These are phyloP conservation scores for Spathaspora girioi DNA, from an alignment of 805 yeast genomes.

Conservation along the genomic window DNA sequence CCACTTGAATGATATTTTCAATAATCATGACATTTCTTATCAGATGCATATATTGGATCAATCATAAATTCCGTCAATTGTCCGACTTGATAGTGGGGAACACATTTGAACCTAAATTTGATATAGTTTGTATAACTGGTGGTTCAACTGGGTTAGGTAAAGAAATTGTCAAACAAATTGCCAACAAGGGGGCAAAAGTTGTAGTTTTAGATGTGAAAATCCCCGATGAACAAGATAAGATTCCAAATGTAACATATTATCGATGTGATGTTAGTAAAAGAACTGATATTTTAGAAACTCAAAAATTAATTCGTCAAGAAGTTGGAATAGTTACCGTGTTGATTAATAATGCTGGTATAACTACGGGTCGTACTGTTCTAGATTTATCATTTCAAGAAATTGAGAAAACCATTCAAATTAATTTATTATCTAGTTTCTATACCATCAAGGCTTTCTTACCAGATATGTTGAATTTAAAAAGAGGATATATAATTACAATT, in stretches of 20 bases:
- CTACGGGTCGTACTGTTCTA: slow-evolving; percentile 53
- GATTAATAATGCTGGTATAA: slow-evolving; percentile 84
- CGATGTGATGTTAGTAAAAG: slow-evolving; percentile 67
- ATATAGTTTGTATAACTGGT: slow-evolving; percentile 77
- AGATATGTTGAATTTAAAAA: slow-evolving; percentile 51
- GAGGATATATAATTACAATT: slow-evolving; percentile 78
- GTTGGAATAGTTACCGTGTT: slow-evolving; percentile 64
- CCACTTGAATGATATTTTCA: neutral
- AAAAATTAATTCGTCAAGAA: slow-evolving; percentile 37
- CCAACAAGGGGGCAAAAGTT: slow-evolving; percentile 43
- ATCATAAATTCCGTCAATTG: slow-evolving; percentile 20
- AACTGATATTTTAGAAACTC: slow-evolving; percentile 39
- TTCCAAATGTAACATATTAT: slow-evolving; percentile 48
- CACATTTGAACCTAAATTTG: slow-evolving; percentile 49
- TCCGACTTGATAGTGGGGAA: slow-evolving; percentile 48
- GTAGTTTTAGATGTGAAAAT: slow-evolving; percentile 60
- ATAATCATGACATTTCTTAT: slow-evolving; percentile 1
- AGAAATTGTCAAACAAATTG: slow-evolving; percentile 51
- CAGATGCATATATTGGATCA: slow-evolving; percentile 7
- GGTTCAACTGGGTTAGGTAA: slow-evolving; percentile 79
- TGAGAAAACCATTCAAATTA: slow-evolving; percentile 59
- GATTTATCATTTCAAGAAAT: slow-evolving; percentile 57
- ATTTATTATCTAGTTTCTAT: slow-evolving; percentile 66
- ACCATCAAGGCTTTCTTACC: slow-evolving; percentile 72
- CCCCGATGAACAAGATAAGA: slow-evolving; percentile 32